phyloP scores from a whole-genome alignment of 108 stramenopile genomes.

The Nannochloropsis gaditana region DNA sequence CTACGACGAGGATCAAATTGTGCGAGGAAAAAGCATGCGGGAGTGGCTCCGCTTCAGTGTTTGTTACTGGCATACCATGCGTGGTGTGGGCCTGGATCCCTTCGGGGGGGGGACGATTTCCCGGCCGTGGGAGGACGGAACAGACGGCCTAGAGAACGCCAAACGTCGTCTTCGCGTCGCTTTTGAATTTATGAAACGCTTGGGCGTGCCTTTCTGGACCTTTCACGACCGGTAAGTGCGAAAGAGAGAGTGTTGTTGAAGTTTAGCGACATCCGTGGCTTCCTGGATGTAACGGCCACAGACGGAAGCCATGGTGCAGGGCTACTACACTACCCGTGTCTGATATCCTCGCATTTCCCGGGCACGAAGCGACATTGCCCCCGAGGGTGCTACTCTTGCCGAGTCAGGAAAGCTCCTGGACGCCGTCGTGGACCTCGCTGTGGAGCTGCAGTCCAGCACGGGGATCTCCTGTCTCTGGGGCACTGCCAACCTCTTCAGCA shows the following conservation, averaged over 20 bases:
- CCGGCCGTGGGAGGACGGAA: conserved; percentile 56
- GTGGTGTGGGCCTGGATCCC: conserved; percentile 58
- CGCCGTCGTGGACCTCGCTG: conserved; percentile 52
- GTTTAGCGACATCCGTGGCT: neutral
- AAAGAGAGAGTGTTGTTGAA: neutral
- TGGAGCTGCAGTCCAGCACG: conserved; percentile 57
- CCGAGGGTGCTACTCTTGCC: conserved; percentile 54
- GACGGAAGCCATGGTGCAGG: too few relatives aligned
- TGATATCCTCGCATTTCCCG: neutral
- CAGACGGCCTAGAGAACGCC: conserved; percentile 55
- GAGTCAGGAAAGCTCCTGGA: conserved; percentile 59
- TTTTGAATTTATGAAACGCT: conserved; percentile 63
- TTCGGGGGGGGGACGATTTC: conserved; percentile 59
- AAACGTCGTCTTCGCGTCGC: conserved; percentile 60
- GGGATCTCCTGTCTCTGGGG: conserved; percentile 63
- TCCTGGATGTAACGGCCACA: too few relatives aligned
- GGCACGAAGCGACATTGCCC: conserved; percentile 53
- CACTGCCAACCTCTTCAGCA: conserved; percentile 62
- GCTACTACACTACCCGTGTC: too few relatives aligned
- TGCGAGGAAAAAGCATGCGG: conserved; percentile 22
- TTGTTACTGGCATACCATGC: conserved; percentile 67
- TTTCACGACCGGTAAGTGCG: conserved; percentile 58
- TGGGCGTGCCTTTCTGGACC: conserved; percentile 64
- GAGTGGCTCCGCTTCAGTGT: conserved; percentile 62
- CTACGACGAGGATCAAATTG: neutral